A percentile compares a stretch with the other conserved stretches of the same genome.
Conservation (phyloP, 495 filamentous ascomycete species). For the Aspergillus panamensis region DNA sequence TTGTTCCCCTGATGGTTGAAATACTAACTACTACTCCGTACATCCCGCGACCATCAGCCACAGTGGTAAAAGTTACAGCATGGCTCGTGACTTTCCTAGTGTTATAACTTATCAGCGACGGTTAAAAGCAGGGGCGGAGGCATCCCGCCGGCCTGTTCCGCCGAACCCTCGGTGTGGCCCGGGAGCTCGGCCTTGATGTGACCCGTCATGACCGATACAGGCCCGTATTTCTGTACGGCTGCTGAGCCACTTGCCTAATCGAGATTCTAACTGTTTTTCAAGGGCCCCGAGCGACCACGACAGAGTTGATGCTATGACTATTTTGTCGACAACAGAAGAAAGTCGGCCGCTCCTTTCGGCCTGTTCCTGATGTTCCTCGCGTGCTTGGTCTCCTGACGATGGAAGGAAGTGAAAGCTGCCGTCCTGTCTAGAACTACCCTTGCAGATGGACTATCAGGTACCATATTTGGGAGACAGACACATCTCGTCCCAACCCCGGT, state of each 20-base stretch:
- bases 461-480: neutral
- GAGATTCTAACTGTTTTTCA: neutral
- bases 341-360: neutral
- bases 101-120: neutral
- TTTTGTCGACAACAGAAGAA: neutral
- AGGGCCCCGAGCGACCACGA: neutral
- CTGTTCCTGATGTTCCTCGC: neutral
- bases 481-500: neutral
- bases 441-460: conserved; percentile 12
- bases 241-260: neutral
- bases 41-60: too few species aligned
- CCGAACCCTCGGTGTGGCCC: conserved; percentile 24
- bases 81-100: too few species aligned
- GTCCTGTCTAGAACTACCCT: conserved; percentile 5
- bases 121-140: conserved; percentile 24
- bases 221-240: neutral
- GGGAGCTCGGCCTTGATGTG: conserved; percentile 15
- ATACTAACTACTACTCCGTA: too few species aligned
- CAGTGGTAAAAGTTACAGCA: too few species aligned
- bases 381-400: neutral
- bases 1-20: too few species aligned
- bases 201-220: conserved; percentile 13
- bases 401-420: neutral
- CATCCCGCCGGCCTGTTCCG: conserved; percentile 40
- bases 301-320: neutral